Base-by-base conservation (phyloP, 495 filamentous ascomycete species). In the Aspergillus hancockii region DNA sequence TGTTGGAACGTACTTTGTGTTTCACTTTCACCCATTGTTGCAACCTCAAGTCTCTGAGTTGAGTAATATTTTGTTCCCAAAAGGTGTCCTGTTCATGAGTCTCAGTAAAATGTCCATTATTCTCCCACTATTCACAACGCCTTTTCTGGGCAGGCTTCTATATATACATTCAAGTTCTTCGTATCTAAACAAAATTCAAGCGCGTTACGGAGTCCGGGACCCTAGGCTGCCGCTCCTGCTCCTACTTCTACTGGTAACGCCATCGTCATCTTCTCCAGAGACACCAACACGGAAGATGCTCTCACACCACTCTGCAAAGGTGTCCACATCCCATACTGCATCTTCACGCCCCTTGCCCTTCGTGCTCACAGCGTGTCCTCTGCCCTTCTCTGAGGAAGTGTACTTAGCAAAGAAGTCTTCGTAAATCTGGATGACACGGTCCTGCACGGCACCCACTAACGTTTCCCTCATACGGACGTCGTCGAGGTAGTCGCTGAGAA, bases 301-400 rank as follows among this genome's bases (percentile, higher is more conserved):
- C 52, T 79, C 80, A 52, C 78, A 82, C 85, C 85, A 88, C 57
- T 82, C 80, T 2, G 71, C 76, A 69, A 88, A 88, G 13, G 77
- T 84, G 62, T 86, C 82, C n/a, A 81, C 71, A 69, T 87, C 83
- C 84, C 83, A 87, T n/a, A 83, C 74, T 22, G 75, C 81, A 69
- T 88, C 85, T 60, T 85, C 83, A 45, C 81, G 72, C 7, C 81
- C 82, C 67, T 89, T 88, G 8, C 83, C 81, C 60, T 87, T 87
- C 65, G 71, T 81, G 63, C 78, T 84, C 31, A 79, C 63, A 14
- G 67, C 62, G 55, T 70, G 67, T 0, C 77, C 78, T 63, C 79
- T 79, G 8, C 71, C 67, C 64, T 77, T 74, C 64, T 75, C 75
- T 4, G 71, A 70, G 40, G 74, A 71, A 32, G 67, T 72, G 64